Base-by-base conservation (phyloP, 2,329 filamentous ascomycete genomes). In the Sphaerulina musiva region DNA sequence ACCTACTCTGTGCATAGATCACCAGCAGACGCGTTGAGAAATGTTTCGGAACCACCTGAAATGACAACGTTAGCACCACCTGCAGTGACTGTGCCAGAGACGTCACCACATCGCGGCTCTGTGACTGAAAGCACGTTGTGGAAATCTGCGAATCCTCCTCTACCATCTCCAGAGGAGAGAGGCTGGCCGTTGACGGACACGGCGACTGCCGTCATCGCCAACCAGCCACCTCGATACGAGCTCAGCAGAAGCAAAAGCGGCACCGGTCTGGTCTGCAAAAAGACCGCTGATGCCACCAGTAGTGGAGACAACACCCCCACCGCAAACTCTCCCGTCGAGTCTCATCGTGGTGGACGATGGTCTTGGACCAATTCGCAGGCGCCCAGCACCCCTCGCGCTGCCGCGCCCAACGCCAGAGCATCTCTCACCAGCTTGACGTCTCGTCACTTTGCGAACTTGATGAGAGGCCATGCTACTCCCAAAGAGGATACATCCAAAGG, bases 1-100 rank as follows among this genome's bases (percentile, higher is more conserved):
- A 54, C 59, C 34, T 61, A 60, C 46, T 64, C 64, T 2, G 54
- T 66, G 29, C 54, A 56, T 10, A 65, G 63, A 23, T 63, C 62
- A 6, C 52, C 53, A 41, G 59, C 62, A 31, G 51, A 51, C 11
- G 59, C 56, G 5, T 36, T 48, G 6, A 34, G 41, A 7, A 56
- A 42, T 43, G 17, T 55, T 2, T 23, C 44, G 10, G 39, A 39
- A 11, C 38, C 43, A 11, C 48, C 17, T 45, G 29, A 39, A 45
- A 40, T 23, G 38, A 17, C 4, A 2, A 29, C 26, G 26, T 29
- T 29, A 29, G 26, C 26, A 29, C 26, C 5, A 29, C 26, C 26
- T 29, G 26, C 26, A 29, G 26, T 29, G 26, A 0, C 4, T 29
- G 4, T 29, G 26, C 26, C 9, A 9, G 43, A 29, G 4, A 14